These are phyloP conservation scores for Pluteus cervinus DNA, from an alignment of 768 basidiomycete genomes.

Conservation along the genomic window DNA sequence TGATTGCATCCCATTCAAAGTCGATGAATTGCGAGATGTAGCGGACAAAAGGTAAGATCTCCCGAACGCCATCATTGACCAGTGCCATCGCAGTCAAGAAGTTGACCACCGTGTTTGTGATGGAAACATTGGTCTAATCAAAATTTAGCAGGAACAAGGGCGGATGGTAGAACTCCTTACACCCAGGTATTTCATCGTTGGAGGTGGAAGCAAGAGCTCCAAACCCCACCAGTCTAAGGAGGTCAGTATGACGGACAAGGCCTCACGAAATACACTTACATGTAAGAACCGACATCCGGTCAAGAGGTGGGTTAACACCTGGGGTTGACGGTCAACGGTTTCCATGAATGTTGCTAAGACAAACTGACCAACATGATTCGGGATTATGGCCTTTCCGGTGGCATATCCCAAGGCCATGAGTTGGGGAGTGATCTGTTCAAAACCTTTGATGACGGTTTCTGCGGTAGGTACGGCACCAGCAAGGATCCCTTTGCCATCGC, in stretches of 20 bases:
- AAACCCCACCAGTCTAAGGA: conserved; percentile 85
- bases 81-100: conserved; percentile 69
- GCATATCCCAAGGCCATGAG: conserved; percentile 76
- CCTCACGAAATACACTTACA: conserved; percentile 40
- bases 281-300: conserved; percentile 73
- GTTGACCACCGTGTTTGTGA: conserved; percentile 60
- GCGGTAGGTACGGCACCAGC: conserved; percentile 75
- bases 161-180: conserved; percentile 33
- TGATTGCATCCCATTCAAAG: conserved; percentile 64
- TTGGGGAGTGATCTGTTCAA: conserved; percentile 68
- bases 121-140: conserved; percentile 49
- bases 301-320: conserved; percentile 67
- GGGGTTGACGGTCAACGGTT: not conserved
- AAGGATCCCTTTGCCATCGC: conserved; percentile 57
- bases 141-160: conserved; percentile 1
- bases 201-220: conserved; percentile 69
- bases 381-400: conserved; percentile 55
- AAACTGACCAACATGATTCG: conserved; percentile 56
- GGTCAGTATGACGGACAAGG: conserved; percentile 1
- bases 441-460: conserved; percentile 61
- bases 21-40: conserved; percentile 79
- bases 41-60: conserved; percentile 79
- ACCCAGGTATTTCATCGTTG: conserved; percentile 54
- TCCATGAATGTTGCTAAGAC: not conserved
- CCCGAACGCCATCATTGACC: conserved; percentile 68